phyloP scores from a whole-genome alignment of 202 grass and related monocot species.

The Musa balbisiana region DNA sequence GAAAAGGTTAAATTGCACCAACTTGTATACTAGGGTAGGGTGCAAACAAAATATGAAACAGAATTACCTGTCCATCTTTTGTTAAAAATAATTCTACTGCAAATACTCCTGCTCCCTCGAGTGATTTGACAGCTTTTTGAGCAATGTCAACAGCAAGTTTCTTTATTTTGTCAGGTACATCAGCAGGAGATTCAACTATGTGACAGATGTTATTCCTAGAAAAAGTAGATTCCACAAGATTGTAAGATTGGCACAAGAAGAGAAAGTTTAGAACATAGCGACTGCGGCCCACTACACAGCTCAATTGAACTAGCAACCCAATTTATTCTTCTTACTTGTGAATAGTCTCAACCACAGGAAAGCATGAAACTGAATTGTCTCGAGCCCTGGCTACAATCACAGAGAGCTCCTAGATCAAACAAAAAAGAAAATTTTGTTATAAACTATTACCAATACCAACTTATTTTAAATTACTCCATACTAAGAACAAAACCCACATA shows the following conservation, averaged over 20 bases:
- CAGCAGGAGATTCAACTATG: conserved; percentile 74
- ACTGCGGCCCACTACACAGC: background rate
- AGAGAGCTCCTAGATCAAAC: conserved; percentile 60
- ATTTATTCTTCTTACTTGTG: conserved; percentile 51
- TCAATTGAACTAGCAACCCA: background rate
- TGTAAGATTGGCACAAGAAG: background rate
- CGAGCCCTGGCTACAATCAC: conserved; percentile 88
- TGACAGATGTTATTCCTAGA: conserved; percentile 89
- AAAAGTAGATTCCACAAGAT: conserved; percentile 12
- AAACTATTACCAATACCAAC: background rate
- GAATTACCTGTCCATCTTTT: conserved; percentile 65
- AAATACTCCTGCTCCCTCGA: conserved; percentile 88
- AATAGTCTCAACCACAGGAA: conserved; percentile 90
- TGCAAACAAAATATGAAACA: background rate
- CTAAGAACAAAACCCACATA: conserved; percentile 45
- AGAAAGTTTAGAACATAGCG: background rate
- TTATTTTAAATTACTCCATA: no score
- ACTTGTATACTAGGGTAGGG: conserved; percentile 21
- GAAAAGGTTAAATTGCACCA: conserved; percentile 18
- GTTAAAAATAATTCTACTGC: conserved; percentile 96
- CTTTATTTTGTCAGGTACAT: conserved; percentile 60
- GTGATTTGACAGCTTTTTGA: conserved; percentile 57
- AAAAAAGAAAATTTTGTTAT: background rate
- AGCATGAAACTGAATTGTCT: conserved; percentile 56
- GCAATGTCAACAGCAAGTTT: conserved; percentile 60